phyloP scores from a whole-genome alignment of 257 asterid species.

The Avicennia marina region DNA sequence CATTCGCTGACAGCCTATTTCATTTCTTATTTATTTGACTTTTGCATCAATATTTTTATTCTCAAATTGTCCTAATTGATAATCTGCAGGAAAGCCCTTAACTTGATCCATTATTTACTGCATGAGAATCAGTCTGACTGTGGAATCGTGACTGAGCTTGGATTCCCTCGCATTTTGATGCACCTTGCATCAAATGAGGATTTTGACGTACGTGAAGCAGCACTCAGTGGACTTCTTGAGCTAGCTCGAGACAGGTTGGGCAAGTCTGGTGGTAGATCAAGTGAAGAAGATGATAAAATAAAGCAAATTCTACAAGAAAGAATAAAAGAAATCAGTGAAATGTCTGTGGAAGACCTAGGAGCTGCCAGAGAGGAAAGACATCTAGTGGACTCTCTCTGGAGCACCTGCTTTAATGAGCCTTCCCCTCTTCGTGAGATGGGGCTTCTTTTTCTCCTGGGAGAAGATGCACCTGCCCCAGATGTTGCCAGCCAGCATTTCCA shows the following conservation, averaged over 20 bases:
- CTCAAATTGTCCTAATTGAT: neutral
- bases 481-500: constrained; percentile 75
- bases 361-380: constrained; percentile 79
- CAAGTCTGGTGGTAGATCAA: constrained; percentile 10
- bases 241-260: constrained; percentile 41
- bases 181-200: constrained; percentile 80
- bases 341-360: constrained; percentile 74
- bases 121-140: constrained; percentile 56
- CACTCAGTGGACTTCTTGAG: constrained; percentile 68
- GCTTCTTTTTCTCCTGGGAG: constrained; percentile 67
- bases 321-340: constrained; percentile 45
- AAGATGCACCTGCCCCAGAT: constrained; percentile 82
- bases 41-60: neutral
- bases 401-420: constrained; percentile 49
- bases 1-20: too few species aligned
- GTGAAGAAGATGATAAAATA: constrained; percentile 52
- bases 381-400: constrained; percentile 85
- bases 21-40: too few species aligned
- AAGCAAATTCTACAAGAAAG: constrained; percentile 66
- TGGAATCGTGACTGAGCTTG: constrained; percentile 49
- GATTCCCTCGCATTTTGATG: constrained; percentile 60
- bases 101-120: constrained; percentile 61
- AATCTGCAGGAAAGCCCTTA: constrained; percentile 77
- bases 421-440: constrained; percentile 77
- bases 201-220: constrained; percentile 76